A percentile compares a stretch with the other conserved stretches of the same genome.
Evolutionary conservation across 2,329 filamentous ascomycete genomes (phyloP).

Genomic region (Ophiostoma novo-ulmi): DNA sequence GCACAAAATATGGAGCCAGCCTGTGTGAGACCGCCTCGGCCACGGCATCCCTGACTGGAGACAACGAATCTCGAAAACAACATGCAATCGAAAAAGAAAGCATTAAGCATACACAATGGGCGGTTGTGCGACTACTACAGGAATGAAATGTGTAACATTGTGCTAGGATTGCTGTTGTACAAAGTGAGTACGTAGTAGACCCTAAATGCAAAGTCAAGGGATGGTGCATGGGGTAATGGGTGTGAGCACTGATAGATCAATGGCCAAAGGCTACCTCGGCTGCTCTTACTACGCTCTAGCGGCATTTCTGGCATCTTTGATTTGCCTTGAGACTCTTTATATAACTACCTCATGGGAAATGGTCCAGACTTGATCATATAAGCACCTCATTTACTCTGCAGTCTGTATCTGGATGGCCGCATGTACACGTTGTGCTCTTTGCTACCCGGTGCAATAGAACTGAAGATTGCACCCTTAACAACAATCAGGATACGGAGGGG

Average conservation of each 20-base stretch:
- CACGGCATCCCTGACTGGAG: not conserved
- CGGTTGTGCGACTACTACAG: not conserved
- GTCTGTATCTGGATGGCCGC: not conserved
- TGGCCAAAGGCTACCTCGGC: not conserved
- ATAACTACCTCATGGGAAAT: not conserved
- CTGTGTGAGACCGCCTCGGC: not conserved
- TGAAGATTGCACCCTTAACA: not conserved
- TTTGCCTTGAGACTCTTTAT: not conserved
- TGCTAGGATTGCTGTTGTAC: not conserved
- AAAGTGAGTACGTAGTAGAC: not conserved
- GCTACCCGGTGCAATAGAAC: not conserved
- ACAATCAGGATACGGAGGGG: not conserved
- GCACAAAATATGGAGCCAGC: not conserved
- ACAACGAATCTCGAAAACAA: conserved; percentile 3
- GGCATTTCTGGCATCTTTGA: not conserved
- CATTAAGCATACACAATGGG: not conserved
- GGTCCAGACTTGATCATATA: not conserved
- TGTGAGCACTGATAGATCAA: not conserved
- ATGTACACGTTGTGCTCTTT: not conserved
- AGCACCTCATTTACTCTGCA: not conserved
- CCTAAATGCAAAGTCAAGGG: not conserved
- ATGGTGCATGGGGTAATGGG: not conserved
- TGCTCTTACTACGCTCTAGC: not conserved
- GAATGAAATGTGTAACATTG: not conserved
- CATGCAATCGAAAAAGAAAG: conserved; percentile 1